phyloP scores from a whole-genome alignment of 2,329 filamentous ascomycete species.

The Dactylellina drechsleri region DNA sequence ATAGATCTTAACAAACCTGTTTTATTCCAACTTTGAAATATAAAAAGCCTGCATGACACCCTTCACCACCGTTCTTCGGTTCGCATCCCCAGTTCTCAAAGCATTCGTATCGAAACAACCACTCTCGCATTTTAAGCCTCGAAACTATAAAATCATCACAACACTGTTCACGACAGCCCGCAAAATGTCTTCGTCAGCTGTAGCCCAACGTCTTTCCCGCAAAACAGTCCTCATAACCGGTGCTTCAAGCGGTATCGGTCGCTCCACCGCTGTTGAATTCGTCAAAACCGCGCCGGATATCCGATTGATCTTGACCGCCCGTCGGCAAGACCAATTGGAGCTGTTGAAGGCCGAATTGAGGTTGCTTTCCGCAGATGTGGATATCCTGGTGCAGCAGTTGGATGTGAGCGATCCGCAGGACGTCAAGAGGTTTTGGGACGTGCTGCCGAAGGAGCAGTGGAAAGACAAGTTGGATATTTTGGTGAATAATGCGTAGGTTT shows the following conservation, averaged over 20 bases:
- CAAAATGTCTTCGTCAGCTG: constrained; percentile 66
- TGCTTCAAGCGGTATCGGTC: constrained; percentile 91
- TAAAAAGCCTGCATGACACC: constrained; percentile 43
- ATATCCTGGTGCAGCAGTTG: constrained; percentile 82
- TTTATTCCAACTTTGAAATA: not conserved
- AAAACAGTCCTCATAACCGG: constrained; percentile 94
- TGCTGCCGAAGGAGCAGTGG: constrained; percentile 80
- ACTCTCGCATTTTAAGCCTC: not conserved
- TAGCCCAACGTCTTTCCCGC: constrained; percentile 84
- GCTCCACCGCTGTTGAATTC: constrained; percentile 86
- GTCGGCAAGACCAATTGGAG: constrained; percentile 80
- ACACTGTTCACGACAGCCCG: constrained; percentile 4
- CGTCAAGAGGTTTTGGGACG: constrained; percentile 74
- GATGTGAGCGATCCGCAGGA: constrained; percentile 85
- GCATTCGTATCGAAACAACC: constrained; percentile 9
- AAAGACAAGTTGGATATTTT: constrained; percentile 80
- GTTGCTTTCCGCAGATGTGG: constrained; percentile 79
- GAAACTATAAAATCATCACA: too few species aligned
- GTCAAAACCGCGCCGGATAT: constrained; percentile 84
- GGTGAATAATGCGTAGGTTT: constrained; percentile 90
- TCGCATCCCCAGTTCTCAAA: constrained; percentile 28
- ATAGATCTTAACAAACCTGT: too few species aligned
- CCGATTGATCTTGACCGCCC: constrained; percentile 87
- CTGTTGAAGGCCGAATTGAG: constrained; percentile 80
- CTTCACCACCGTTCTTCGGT: constrained; percentile 32